These are phyloP conservation scores for Calcarisporium arbuscula DNA, from an alignment of 2,329 filamentous ascomycete species.

Conservation along the genomic window DNA sequence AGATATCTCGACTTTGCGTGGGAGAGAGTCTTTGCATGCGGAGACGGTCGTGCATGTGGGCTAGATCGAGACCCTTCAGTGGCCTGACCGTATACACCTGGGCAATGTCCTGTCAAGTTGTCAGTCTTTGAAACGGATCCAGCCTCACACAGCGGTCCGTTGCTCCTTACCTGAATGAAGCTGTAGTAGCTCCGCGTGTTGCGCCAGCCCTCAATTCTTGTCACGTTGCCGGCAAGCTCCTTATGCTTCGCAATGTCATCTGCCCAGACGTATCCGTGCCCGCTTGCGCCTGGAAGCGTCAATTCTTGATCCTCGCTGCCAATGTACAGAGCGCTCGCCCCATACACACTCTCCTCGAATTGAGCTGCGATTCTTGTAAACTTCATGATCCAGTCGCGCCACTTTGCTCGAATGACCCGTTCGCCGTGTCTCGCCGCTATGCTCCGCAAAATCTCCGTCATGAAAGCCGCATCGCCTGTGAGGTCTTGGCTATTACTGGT, in stretches of 20 bases:
- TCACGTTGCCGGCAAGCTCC: slow-evolving; percentile 86
- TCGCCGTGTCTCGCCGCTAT: slow-evolving; percentile 85
- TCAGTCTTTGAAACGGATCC: no score
- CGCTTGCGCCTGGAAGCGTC: slow-evolving; percentile 53
- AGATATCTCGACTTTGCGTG: slow-evolving; percentile 74
- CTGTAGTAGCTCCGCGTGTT: slow-evolving; percentile 93
- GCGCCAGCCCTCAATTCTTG: slow-evolving; percentile 92
- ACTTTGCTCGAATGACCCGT: slow-evolving; percentile 83
- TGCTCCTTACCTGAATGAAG: slow-evolving; percentile 86
- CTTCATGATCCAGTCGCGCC: slow-evolving; percentile 89
- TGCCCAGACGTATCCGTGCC: slow-evolving; percentile 93
- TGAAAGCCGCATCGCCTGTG: slow-evolving; percentile 84
- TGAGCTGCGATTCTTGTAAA: slow-evolving; percentile 89
- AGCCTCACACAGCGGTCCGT: no score
- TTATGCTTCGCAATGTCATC: slow-evolving; percentile 74
- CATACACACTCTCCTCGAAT: slow-evolving; percentile 94
- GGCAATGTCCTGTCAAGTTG: slow-evolving; percentile 49
- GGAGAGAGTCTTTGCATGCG: slow-evolving; percentile 73
- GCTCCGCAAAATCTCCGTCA: slow-evolving; percentile 76
- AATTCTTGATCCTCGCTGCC: slow-evolving; percentile 66
- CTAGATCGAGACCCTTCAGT: slow-evolving; percentile 75
- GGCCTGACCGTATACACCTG: slow-evolving; percentile 59
- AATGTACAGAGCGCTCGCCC: slow-evolving; percentile 82
- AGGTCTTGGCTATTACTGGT: slow-evolving; percentile 51
- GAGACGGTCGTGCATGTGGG: slow-evolving; percentile 88